A percentile compares a stretch with the other conserved stretches of the same genome.
These are phyloP conservation scores for Tolypocladium sp. DNA, from an alignment of 2,329 filamentous ascomycete species.

Conservation along the genomic window DNA sequence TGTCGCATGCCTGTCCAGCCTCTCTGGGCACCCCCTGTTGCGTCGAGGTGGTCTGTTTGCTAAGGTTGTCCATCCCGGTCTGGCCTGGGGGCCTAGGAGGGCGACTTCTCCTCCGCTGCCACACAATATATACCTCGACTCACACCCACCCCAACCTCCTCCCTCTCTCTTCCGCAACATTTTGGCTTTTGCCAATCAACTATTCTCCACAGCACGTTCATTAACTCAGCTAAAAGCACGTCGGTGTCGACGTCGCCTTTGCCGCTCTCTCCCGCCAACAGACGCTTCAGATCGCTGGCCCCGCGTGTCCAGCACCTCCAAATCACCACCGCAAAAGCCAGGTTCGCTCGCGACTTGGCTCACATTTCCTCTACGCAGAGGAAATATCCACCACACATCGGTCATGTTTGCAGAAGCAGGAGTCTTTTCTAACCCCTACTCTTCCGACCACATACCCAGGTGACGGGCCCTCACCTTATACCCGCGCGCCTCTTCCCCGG, in stretches of 20 bases:
- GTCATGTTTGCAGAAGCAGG: slow-evolving; percentile 49
- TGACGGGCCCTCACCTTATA: slow-evolving; percentile 42
- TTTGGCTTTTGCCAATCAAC: slow-evolving; percentile 30
- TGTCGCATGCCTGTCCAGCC: slow-evolving; percentile 14
- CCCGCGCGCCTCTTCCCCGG: slow-evolving; percentile 22
- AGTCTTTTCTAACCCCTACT: slow-evolving; percentile 44
- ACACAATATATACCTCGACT: slow-evolving; percentile 22
- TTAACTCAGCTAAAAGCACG: slow-evolving; percentile 10
- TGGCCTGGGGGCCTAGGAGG: neutral
- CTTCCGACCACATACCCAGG: slow-evolving; percentile 53
- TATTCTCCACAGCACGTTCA: slow-evolving; percentile 6
- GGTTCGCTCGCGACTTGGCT: slow-evolving; percentile 19
- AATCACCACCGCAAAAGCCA: slow-evolving; percentile 13
- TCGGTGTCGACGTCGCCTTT: slow-evolving; percentile 16
- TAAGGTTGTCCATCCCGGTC: neutral
- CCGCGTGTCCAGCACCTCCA: slow-evolving; percentile 16
- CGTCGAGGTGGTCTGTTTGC: neutral
- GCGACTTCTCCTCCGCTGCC: neutral
- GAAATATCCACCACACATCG: slow-evolving; percentile 24
- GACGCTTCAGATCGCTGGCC: slow-evolving; percentile 12
- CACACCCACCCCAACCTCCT: slow-evolving; percentile 14
- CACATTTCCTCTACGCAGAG: slow-evolving; percentile 16
- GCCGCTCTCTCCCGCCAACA: slow-evolving; percentile 11
- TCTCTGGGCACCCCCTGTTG: slow-evolving; percentile 2
- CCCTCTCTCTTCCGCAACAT: slow-evolving; percentile 17